These are phyloP conservation scores for Pestalotiopsis sp. DNA, from an alignment of 2,329 filamentous ascomycete genomes.

Conservation along the genomic window DNA sequence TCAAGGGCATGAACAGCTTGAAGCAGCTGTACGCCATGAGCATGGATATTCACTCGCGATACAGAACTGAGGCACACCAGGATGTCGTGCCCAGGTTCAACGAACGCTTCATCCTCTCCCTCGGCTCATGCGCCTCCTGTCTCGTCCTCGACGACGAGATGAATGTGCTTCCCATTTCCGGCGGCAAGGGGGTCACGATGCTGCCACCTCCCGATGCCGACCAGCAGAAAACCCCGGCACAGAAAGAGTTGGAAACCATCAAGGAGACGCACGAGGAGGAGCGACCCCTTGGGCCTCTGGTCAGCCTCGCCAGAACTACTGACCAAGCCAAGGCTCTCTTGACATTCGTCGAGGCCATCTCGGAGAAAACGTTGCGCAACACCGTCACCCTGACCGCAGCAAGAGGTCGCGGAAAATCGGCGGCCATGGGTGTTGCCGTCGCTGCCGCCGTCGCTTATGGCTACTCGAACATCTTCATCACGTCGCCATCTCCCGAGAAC, in stretches of 20 bases:
- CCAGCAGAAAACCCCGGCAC: slow-evolving; percentile 69
- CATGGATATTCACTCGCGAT: slow-evolving; percentile 97
- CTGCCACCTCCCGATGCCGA: slow-evolving; percentile 77
- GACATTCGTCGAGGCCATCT: slow-evolving; percentile 94
- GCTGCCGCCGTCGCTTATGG: slow-evolving; percentile 93
- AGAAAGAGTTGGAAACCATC: slow-evolving; percentile 79
- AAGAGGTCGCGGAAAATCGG: slow-evolving; percentile 95
- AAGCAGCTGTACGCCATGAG: slow-evolving; percentile 96
- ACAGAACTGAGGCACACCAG: slow-evolving; percentile 92
- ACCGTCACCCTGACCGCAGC: slow-evolving; percentile 93
- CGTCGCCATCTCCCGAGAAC: slow-evolving; percentile 95
- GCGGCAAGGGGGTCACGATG: slow-evolving; percentile 84
- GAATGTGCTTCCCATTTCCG: slow-evolving; percentile 95
- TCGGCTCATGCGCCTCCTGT: slow-evolving; percentile 93
- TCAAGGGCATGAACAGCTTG: slow-evolving; percentile 96
- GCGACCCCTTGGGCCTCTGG: slow-evolving; percentile 81
- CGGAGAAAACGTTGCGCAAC: slow-evolving; percentile 91
- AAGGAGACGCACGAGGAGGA: slow-evolving; percentile 87
- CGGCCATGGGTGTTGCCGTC: slow-evolving; percentile 90
- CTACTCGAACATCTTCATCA: slow-evolving; percentile 99
- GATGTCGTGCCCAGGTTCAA: slow-evolving; percentile 97
- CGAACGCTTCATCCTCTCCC: slow-evolving; percentile 91
- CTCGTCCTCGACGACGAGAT: slow-evolving; percentile 96
- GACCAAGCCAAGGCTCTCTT: slow-evolving; percentile 97
- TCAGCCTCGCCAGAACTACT: slow-evolving; percentile 84